Percentiles rank a stretch among this genome's conserved stretches.
Evolutionary conservation across 345 rosid genomes (phyloP).

Genomic region (Gynandropsis gynandra): DNA sequence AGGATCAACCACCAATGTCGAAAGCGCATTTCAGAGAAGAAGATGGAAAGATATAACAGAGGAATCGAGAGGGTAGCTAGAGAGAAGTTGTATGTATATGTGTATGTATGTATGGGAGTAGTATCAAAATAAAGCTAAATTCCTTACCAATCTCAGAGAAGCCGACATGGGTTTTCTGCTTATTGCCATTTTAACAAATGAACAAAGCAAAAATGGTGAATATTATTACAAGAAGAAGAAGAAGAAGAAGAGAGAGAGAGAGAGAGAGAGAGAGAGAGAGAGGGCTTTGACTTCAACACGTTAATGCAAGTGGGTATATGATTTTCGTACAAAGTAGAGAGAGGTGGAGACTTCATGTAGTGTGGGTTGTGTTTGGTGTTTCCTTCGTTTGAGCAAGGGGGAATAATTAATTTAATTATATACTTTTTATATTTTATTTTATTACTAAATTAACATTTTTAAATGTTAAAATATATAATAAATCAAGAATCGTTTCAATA

Average conservation of each 20-base stretch:
- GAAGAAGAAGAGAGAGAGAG: conserved; percentile 1
- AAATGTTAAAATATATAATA: too few species aligned
- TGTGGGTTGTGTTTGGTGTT: conserved; percentile 20
- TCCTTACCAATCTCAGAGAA: conserved; percentile 9
- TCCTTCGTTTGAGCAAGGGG: too few species aligned
- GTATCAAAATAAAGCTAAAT: conserved; percentile 17
- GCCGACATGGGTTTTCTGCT: conserved; percentile 15
- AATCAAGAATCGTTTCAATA: too few species aligned
- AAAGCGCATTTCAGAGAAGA: conserved; percentile 34
- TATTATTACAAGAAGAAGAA: neutral
- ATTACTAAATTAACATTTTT: too few species aligned
- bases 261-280: too few species aligned
- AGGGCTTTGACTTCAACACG: conserved; percentile 44
- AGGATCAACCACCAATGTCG: conserved; percentile 31
- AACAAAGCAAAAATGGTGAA: neutral
- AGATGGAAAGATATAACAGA: neutral
- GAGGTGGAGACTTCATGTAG: neutral
- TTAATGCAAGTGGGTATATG: conserved; percentile 25
- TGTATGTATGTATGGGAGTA: too few species aligned
- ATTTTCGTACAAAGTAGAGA: conserved; percentile 17
- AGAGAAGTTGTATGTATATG: neutral
- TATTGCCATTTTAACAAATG: conserved; percentile 19
- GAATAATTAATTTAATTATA: neutral
- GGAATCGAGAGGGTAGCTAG: neutral
- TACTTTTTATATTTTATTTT: conserved; percentile 8